phyloP scores from a whole-genome alignment of 768 basidiomycete genomes.

The Pholiota microspora region DNA sequence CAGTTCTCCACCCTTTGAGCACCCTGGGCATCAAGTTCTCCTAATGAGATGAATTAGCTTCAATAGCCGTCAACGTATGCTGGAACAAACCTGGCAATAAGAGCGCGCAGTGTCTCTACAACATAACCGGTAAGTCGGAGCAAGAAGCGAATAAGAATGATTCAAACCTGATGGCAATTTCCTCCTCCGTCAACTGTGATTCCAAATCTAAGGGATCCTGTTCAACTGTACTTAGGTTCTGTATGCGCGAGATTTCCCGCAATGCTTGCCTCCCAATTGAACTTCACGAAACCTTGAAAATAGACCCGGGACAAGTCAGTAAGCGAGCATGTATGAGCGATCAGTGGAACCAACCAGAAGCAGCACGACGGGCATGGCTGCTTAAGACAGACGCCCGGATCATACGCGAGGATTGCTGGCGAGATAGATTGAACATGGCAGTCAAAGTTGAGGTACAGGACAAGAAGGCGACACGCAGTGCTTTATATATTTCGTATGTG shows the following conservation, averaged over 20 bases:
- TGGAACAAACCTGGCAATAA: conserved; percentile 69
- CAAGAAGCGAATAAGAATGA: conserved; percentile 12
- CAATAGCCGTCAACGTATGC: no score
- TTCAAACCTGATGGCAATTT: conserved; percentile 77
- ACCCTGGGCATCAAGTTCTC: conserved; percentile 86
- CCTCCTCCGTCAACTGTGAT: conserved; percentile 83
- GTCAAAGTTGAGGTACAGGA: neutral
- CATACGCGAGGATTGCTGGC: conserved; percentile 14
- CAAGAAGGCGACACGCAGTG: neutral
- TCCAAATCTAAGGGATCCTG: conserved; percentile 86
- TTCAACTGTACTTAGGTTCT: neutral
- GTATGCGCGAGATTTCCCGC: neutral
- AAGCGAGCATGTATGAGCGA: neutral
- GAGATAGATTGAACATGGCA: conserved; percentile 10
- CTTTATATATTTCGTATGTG: neutral
- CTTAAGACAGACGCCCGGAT: conserved; percentile 3
- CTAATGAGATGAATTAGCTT: conserved; percentile 33
- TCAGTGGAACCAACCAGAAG: conserved; percentile 23
- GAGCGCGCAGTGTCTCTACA: conserved; percentile 72
- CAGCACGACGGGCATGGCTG: conserved; percentile 21
- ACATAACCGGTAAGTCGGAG: conserved; percentile 1
- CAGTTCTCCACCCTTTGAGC: conserved; percentile 84
- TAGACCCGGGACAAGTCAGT: no score
- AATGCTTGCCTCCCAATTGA: conserved; percentile 41
- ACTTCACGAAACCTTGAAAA: conserved; percentile 36